Conservation (phyloP, 345 rosid genomes). For the rapeseed (Brassica napus) region DNA sequence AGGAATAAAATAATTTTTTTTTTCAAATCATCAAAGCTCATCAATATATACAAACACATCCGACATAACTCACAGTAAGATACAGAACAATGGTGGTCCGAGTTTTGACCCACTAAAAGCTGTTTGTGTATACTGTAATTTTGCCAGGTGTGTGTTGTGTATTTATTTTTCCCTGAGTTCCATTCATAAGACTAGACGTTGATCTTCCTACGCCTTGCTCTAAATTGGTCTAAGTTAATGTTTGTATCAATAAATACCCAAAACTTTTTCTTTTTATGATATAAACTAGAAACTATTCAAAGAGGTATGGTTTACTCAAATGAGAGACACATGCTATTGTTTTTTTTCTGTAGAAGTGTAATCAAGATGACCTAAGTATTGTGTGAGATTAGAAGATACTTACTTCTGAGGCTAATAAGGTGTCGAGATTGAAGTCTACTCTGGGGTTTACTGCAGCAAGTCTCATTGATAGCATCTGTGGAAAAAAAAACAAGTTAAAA, state of each 20-base stretch:
- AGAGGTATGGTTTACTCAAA: constrained; percentile 21
- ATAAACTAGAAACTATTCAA: constrained; percentile 19
- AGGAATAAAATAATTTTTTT: not conserved
- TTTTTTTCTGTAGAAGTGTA: not conserved
- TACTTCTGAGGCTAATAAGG: constrained; percentile 76
- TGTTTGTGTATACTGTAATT: constrained; percentile 26
- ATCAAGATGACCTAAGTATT: not conserved
- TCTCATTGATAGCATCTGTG: constrained; percentile 92
- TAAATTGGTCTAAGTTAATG: constrained; percentile 35
- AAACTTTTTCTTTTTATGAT: constrained; percentile 14
- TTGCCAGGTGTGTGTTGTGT: constrained; percentile 25
- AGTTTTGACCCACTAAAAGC: constrained; percentile 38
- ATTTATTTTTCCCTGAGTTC: constrained; percentile 18
- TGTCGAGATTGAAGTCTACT: constrained; percentile 76
- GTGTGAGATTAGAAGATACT: constrained; percentile 38
- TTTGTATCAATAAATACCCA: constrained; percentile 24
- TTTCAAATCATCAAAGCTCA: constrained; percentile 8
- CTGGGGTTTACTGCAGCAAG: constrained; percentile 87
- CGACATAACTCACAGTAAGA: constrained; percentile 39
- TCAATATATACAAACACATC: constrained; percentile 28
- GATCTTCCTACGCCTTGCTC: constrained; percentile 34
- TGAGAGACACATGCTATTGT: constrained; percentile 15
- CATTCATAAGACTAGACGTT: constrained; percentile 30
- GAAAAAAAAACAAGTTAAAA: constrained; percentile 37
- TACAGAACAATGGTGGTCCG: constrained; percentile 42